Evolutionary conservation across 1,139 yeast genomes (phyloP).

Genomic region (Candida sp.): DNA sequence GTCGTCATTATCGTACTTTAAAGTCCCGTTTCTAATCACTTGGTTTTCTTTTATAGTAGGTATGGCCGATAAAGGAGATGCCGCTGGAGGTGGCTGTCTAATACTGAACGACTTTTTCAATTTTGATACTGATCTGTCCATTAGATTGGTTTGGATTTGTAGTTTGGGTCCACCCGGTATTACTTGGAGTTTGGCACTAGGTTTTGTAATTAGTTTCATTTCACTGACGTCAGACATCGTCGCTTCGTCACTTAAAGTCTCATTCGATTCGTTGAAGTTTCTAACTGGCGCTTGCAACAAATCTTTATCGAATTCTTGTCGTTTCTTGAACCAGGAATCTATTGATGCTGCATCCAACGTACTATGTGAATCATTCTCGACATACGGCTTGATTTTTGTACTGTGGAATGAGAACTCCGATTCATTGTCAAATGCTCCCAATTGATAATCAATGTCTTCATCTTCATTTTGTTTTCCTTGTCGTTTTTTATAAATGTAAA

Average conservation of each 20-base stretch:
- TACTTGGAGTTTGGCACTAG: background rate
- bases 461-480: conserved; percentile 19
- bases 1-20: conserved; percentile 1
- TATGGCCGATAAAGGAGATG: background rate
- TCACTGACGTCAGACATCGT: conserved; percentile 4
- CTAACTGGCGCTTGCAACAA: conserved; percentile 9
- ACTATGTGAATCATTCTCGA: conserved; percentile 38
- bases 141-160: conserved; percentile 14
- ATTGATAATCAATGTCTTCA: conserved; percentile 32
- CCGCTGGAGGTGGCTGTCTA: background rate
- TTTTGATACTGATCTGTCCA: conserved; percentile 22
- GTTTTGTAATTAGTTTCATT: background rate
- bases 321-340: conserved; percentile 51
- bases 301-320: conserved; percentile 44
- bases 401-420: conserved; percentile 5
- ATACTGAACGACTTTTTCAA: conserved; percentile 19
- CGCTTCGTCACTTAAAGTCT: conserved; percentile 9
- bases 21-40: conserved; percentile 1
- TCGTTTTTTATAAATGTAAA: conserved; percentile 13
- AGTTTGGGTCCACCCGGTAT: conserved; percentile 4
- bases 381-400: conserved; percentile 7
- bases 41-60: background rate
- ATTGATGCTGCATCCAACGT: conserved; percentile 34
- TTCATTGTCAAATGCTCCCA: conserved; percentile 18
- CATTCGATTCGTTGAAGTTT: conserved; percentile 6